These are phyloP conservation scores for Syzygium aqueum DNA, from an alignment of 345 rosid genomes.

Conservation along the genomic window DNA sequence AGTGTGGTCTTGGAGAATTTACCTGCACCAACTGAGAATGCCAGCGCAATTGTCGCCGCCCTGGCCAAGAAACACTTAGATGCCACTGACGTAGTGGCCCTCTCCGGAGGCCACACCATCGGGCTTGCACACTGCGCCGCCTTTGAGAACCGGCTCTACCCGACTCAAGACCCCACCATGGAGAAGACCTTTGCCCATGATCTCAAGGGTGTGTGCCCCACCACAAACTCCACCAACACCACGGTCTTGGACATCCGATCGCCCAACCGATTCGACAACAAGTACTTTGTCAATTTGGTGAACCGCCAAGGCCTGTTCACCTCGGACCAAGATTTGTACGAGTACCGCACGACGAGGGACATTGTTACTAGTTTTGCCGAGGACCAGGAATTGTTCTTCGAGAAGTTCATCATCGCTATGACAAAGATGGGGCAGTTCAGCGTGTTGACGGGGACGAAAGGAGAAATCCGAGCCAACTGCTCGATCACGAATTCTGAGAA, in stretches of 20 bases:
- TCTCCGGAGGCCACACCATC: constrained; percentile 89
- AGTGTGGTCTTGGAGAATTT: constrained; percentile 42
- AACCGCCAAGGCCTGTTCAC: constrained; percentile 78
- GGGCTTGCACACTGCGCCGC: constrained; percentile 58
- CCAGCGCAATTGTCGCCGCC: constrained; percentile 25
- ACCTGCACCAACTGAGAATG: constrained; percentile 39
- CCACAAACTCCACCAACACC: constrained; percentile 24
- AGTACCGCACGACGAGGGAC: constrained; percentile 39
- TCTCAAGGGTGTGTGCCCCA: constrained; percentile 50
- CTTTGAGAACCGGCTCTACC: constrained; percentile 60
- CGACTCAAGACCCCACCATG: constrained; percentile 66
- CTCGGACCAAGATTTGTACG: constrained; percentile 80
- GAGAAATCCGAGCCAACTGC: constrained; percentile 76
- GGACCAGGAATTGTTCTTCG: constrained; percentile 48
- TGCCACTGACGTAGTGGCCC: constrained; percentile 69
- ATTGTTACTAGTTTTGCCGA: constrained; percentile 58
- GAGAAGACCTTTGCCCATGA: constrained; percentile 51
- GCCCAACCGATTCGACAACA: constrained; percentile 71
- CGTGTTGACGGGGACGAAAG: constrained; percentile 49
- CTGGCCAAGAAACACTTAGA: constrained; percentile 39
- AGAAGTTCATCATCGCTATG: constrained; percentile 49
- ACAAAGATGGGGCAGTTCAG: constrained; percentile 66
- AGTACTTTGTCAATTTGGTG: constrained; percentile 70
- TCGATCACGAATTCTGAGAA: constrained; percentile 47
- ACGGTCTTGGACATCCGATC: constrained; percentile 48